Conservation (phyloP, 2,329 filamentous ascomycete species). For the Zymoseptoria tritici region DNA sequence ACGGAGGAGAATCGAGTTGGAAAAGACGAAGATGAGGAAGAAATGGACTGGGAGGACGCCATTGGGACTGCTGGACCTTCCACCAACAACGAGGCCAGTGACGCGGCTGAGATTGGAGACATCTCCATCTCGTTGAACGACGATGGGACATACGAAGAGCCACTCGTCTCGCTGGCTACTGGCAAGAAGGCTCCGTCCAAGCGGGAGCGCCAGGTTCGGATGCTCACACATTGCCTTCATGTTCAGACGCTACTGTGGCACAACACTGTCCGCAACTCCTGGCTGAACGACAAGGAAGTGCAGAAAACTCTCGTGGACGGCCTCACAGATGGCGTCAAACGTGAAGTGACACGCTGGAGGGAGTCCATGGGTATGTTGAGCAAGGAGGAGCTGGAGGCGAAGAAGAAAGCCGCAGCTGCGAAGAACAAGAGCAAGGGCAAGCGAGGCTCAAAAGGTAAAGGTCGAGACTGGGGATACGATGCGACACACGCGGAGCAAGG, state of each 20-base stretch:
- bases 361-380: constrained; percentile 54
- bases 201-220: constrained; percentile 69
- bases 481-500: constrained; percentile 64
- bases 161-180: constrained; percentile 34
- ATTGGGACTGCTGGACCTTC: constrained; percentile 22
- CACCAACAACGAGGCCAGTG: constrained; percentile 5
- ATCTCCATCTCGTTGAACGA: constrained; percentile 31
- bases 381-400: constrained; percentile 33
- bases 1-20: constrained; percentile 36
- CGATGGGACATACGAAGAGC: constrained; percentile 32
- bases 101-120: constrained; percentile 26
- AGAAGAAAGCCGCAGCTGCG: constrained; percentile 30
- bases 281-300: constrained; percentile 69
- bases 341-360: constrained; percentile 67
- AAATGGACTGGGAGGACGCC: constrained; percentile 54
- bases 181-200: constrained; percentile 79
- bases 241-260: constrained; percentile 84
- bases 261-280: constrained; percentile 76
- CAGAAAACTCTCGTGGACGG: constrained; percentile 71
- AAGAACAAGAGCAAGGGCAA: constrained; percentile 35
- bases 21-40: constrained; percentile 54
- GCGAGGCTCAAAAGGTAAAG: constrained; percentile 35
- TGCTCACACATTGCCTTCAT: constrained; percentile 78
- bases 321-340: constrained; percentile 58
- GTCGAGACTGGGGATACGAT: constrained; percentile 64